Conservation (phyloP, 805 yeast species). For the Candida cerambycidarum region DNA sequence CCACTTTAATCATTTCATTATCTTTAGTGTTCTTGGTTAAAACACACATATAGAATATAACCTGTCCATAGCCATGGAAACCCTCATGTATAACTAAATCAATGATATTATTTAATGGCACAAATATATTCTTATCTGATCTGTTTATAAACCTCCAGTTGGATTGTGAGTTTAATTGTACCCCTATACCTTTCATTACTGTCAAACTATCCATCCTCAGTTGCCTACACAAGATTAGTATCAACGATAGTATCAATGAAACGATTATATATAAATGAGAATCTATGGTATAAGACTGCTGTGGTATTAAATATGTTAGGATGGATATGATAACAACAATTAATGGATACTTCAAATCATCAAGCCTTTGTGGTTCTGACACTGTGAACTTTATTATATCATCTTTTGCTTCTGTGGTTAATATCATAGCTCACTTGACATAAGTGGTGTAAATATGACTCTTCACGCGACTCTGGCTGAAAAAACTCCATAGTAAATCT, state of each 20-base stretch:
- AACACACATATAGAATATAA: slow-evolving; percentile 62
- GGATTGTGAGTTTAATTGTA: slow-evolving; percentile 41
- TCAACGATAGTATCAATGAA: not conserved
- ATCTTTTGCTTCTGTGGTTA: slow-evolving; percentile 8
- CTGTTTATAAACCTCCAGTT: slow-evolving; percentile 22
- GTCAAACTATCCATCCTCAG: slow-evolving; percentile 43
- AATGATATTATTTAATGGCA: slow-evolving; percentile 55
- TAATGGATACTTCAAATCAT: not conserved
- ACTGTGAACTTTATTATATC: slow-evolving; percentile 14
- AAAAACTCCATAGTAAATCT: no score
- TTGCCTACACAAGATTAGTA: slow-evolving; percentile 12
- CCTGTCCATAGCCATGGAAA: slow-evolving; percentile 62
- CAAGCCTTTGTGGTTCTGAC: slow-evolving; percentile 2
- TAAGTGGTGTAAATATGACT: not conserved
- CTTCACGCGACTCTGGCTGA: not conserved
- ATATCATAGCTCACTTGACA: not conserved
- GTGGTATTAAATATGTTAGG: slow-evolving; percentile 3
- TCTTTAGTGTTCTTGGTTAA: slow-evolving; percentile 40
- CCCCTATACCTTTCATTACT: slow-evolving; percentile 46
- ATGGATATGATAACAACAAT: not conserved
- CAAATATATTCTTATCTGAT: slow-evolving; percentile 38
- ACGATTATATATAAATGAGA: not conserved
- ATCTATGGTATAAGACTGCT: not conserved
- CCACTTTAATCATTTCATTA: slow-evolving; percentile 27
- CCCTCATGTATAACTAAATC: slow-evolving; percentile 78